Percentiles rank a stretch among this genome's conserved stretches.
phyloP scores from a whole-genome alignment of 1,284 basidiomycete genomes.

The Leccinum fuscescens region DNA sequence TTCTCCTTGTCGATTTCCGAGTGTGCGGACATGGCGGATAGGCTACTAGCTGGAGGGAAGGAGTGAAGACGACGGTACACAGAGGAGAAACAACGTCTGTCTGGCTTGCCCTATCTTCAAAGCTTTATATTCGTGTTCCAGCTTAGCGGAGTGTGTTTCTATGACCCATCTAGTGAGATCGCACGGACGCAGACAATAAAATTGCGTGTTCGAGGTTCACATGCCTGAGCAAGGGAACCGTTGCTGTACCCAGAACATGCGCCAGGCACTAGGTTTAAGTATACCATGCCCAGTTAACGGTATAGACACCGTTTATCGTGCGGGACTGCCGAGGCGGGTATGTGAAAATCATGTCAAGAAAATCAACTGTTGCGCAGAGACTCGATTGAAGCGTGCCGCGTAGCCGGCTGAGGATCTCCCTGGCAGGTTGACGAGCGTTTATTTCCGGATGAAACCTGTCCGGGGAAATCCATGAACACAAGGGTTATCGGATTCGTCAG shows the following conservation, averaged over 20 bases:
- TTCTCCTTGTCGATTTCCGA: slow-evolving; percentile 23
- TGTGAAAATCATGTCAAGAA: slow-evolving; percentile 8
- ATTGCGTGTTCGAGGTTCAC: slow-evolving; percentile 8
- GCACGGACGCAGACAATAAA: background rate
- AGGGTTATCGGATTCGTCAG: background rate
- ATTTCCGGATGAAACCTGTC: background rate
- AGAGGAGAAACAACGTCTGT: background rate
- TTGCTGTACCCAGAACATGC: slow-evolving; percentile 4
- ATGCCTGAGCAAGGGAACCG: background rate
- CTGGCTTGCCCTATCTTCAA: background rate
- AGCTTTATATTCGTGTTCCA: slow-evolving; percentile 21
- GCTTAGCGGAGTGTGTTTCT: background rate
- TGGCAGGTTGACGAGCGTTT: no score
- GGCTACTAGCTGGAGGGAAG: background rate
- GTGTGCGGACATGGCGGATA: slow-evolving; percentile 20
- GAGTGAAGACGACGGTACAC: background rate
- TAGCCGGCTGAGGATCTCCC: background rate
- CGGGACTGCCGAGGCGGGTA: background rate
- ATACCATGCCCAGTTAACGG: slow-evolving; percentile 12
- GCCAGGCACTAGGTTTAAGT: slow-evolving; percentile 13
- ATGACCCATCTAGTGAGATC: background rate
- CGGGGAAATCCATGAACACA: background rate
- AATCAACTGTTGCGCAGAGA: background rate
- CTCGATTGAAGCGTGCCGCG: background rate
- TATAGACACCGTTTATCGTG: slow-evolving; percentile 19